phyloP scores from a whole-genome alignment of 192 early-diverging fungal genomes.

The Podila clonocystis region DNA sequence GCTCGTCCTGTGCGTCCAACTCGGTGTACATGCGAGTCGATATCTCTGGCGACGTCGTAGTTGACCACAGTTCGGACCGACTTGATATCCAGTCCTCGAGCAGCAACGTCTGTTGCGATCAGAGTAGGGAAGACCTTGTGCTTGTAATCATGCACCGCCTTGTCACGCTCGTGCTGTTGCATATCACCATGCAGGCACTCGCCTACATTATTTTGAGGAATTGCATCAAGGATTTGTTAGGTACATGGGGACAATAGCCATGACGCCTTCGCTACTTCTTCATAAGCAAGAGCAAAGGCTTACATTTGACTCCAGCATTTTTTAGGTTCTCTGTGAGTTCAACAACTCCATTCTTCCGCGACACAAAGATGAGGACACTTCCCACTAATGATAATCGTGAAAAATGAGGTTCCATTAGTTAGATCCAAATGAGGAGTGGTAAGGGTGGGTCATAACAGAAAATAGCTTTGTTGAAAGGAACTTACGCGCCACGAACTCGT shows the following conservation, averaged over 20 bases:
- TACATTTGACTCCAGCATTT: constrained; percentile 67
- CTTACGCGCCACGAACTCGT: constrained; percentile 62
- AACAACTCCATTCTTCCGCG: constrained; percentile 76
- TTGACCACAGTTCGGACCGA: constrained; percentile 79
- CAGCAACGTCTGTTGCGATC: constrained; percentile 76
- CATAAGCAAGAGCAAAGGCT: constrained; percentile 14
- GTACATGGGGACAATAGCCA: neutral
- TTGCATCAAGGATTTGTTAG: neutral
- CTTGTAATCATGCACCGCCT: constrained; percentile 76
- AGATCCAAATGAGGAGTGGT: no score
- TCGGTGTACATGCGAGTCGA: constrained; percentile 86
- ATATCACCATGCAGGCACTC: constrained; percentile 82
- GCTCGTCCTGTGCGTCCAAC: constrained; percentile 78
- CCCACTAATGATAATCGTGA: constrained; percentile 56
- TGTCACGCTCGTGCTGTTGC: constrained; percentile 79
- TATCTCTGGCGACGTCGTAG: constrained; percentile 84
- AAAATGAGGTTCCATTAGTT: neutral
- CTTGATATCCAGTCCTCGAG: constrained; percentile 86
- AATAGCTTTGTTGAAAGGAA: neutral
- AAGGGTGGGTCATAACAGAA: neutral
- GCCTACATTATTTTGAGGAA: constrained; percentile 14
- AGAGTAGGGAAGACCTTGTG: constrained; percentile 64
- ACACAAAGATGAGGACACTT: constrained; percentile 81
- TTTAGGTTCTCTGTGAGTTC: constrained; percentile 72
- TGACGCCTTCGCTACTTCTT: neutral